phyloP scores from a whole-genome alignment of 257 asterid genomes.

The Salvia miltiorrhiza region DNA sequence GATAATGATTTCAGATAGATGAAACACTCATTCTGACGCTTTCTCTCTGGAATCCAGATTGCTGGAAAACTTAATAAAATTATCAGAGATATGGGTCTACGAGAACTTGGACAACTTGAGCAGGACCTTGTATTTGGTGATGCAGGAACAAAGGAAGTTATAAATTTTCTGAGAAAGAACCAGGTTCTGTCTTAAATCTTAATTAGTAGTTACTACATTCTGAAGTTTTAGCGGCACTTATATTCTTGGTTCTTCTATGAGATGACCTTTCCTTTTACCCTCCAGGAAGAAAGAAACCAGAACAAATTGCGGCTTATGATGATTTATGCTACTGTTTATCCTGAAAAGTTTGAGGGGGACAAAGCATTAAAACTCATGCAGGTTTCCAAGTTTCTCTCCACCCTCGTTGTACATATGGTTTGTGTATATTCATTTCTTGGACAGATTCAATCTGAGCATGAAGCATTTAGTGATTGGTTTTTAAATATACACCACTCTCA shows the following conservation, averaged over 20 bases:
- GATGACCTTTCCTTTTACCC: slow-evolving; percentile 13
- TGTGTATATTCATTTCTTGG: neutral
- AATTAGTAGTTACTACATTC: slow-evolving; percentile 10
- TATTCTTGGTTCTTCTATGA: slow-evolving; percentile 6
- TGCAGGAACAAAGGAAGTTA: slow-evolving; percentile 86
- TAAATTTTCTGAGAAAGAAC: slow-evolving; percentile 56
- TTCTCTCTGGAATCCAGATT: slow-evolving; percentile 49
- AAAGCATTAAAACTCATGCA: slow-evolving; percentile 82
- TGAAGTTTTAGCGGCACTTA: neutral
- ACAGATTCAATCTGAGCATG: neutral
- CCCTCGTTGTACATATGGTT: slow-evolving; percentile 25
- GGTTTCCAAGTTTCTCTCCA: slow-evolving; percentile 34
- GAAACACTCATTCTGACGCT: slow-evolving; percentile 18
- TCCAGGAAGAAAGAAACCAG: slow-evolving; percentile 50
- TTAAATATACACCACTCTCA: neutral
- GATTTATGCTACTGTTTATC: slow-evolving; percentile 71
- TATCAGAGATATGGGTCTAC: slow-evolving; percentile 59
- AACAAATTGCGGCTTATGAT: slow-evolving; percentile 72
- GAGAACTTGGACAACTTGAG: slow-evolving; percentile 90
- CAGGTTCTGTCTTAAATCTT: slow-evolving; percentile 44
- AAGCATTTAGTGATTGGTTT: neutral
- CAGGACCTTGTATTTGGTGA: slow-evolving; percentile 94
- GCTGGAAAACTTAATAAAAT: slow-evolving; percentile 68
- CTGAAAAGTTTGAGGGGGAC: slow-evolving; percentile 80
- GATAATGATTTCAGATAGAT: no score